Base-by-base conservation (phyloP, 2,329 filamentous ascomycete species). In the Didymella glomerata region DNA sequence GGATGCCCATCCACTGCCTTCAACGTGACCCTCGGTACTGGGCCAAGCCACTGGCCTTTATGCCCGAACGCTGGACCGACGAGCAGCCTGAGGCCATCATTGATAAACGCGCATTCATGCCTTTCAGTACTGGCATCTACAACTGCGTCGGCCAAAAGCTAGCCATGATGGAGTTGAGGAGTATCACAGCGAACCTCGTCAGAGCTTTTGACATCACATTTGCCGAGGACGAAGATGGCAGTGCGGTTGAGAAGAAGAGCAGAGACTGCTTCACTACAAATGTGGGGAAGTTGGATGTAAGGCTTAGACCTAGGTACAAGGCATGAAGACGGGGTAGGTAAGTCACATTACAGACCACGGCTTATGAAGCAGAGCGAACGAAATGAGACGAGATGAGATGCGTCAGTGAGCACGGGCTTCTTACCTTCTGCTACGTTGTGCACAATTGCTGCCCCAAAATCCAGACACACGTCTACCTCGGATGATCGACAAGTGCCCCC, bases 71-170 rank as follows among this genome's bases (percentile, higher is more conserved):
- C 61, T 74, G 73, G 73, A 73, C 68, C 13, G 54, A 62, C 40
- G 68, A 72, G 36, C 48, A 63, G 9, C 63, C 66, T 10, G 60
- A 63, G 4, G 63, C 67, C 7, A 40, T 71, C 27, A 57, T 66
- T 2, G 68, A 76, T 40, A 75, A 72, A 53, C 70, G 82, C 48
- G 90, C 90, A 0, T 93, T 91, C 76, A 90, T 88, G 63, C 88
- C 91, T 1, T 92, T 91, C 66, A 86, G 83, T 32, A 79, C 90
- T 54, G 89, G 89, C 0, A 83, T 86, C 0, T 81, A 89, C n/a
- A 88, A 86, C 4, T 92, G 89, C 69, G 88, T 91, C 28, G 89
- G 89, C 1, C 91, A 90, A 81, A 83, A 74, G 1, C 76, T 90
- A 36, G 87, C 87, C 0, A 88, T 90, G 65, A 80, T 85, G 53